Base-by-base conservation (phyloP, 2,329 filamentous ascomycete genomes). In the Graphium sp. region DNA sequence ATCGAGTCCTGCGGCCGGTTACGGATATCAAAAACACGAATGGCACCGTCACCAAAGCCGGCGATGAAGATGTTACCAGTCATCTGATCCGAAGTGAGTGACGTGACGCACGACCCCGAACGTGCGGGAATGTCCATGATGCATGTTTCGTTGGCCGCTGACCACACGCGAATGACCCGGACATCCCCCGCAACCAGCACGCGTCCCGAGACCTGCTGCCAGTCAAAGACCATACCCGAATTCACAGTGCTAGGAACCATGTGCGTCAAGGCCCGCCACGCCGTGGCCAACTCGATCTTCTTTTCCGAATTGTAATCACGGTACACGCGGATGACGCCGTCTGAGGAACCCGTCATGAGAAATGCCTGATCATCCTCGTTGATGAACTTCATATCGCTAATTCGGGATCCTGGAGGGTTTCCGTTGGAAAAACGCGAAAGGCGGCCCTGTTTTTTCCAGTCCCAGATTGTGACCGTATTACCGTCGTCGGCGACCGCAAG, bases 321-420 rank as follows among this genome's bases (percentile, higher is more conserved):
- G 55, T 91, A 98, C 18, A 95, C 75, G 37, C 91, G 81, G 37
- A 98, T 71, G 12, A 95, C 82, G 29, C 89, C 89, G 44, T 98
- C 89, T 2, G 84, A 93, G 6, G 85, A 92, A 2, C 89, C 89
- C 1, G 83, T 93, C 69, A 98, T 83, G 32, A 98, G 56, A 37
- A 95, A 71, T 3, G 87, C 89, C 45, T 91, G 83, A 46, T 98
- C 89, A 42, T 98, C 89, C 51, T 98, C 89, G 41, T 98, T 98
- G 58, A 98, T 92, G 50, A 95, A 94, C 32, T 84, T 81, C 47
- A 94, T 74, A 48, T 95, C 85, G 26, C 84, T 93, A 42, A 98
- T 92, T 41, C 75, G 83, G 16, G 84, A 93, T 3, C 85, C 83
- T 18, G 74, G 63, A 0, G 89, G 89, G 43, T 98, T 98, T 27